Base-by-base conservation (phyloP, 306 rosid species). In the Rubus idaeus region DNA sequence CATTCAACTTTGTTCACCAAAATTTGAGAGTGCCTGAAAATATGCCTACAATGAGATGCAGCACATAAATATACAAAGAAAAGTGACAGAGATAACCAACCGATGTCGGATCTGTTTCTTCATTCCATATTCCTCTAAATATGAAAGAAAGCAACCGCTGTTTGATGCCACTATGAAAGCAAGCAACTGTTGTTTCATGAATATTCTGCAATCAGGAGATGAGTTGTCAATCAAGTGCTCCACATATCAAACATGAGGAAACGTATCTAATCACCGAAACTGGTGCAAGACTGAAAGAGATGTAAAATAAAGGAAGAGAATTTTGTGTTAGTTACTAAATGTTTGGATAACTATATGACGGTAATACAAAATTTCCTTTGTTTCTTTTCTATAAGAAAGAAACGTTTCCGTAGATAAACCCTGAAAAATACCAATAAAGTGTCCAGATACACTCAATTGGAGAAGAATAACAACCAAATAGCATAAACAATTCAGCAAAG, bases 101-200 rank as follows among this genome's bases (percentile, higher is more conserved):
- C 99, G 84, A 79, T 83, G 85, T 46, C 73, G 75, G 92, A 82
- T 95, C 90, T 73, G 84, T 82, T 87, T 92, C 97, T 90, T 95
- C 99, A 77, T 85, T 90, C 97, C 97, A 90, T 58, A 86, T 80
- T 74, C 92, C 89, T 84, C 85, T 89, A 82, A 89, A 95, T 81
- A 95, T 89, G 89, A 92, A 95, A 3, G 99, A 95, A 76, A 95
- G 97, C 86, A 95, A 64, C 26, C 97, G 92, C 82, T 95, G 99
- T 83, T 95, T 95, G 80, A 92, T 71, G 77, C 99, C 99, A 81
- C 86, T 90, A 75, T 92, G 86, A 81, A 89, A 92, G 66, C 82
- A 66, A 73, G 7, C 49, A 17, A 16, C 70, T 17, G 70, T 37
- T 35, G 68, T 81, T 51, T 80, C 93, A 78, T 77, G 85, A 72